Conservation (phyloP, 2,329 filamentous ascomycete species). For the Phialophora chinensis region DNA sequence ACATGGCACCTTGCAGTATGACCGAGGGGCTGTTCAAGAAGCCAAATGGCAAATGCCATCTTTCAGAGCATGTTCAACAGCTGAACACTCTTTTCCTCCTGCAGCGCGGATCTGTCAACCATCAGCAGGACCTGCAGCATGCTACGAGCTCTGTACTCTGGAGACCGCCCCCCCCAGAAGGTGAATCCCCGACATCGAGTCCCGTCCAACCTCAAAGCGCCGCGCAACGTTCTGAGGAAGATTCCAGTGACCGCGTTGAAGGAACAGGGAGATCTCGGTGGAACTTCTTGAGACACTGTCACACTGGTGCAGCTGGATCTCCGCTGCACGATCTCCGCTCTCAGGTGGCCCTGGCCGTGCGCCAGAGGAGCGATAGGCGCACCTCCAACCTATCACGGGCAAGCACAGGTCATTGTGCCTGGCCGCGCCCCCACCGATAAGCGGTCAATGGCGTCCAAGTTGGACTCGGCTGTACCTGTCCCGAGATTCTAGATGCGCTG, state of each 20-base stretch:
- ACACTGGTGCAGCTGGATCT: slow-evolving; percentile 15
- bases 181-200: neutral
- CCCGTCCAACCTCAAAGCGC: neutral
- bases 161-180: neutral
- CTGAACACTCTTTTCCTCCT: slow-evolving; percentile 1
- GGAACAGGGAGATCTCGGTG: slow-evolving; percentile 13
- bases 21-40: neutral
- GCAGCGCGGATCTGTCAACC: neutral
- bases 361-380: neutral
- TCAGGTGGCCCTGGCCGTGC: neutral
- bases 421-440: neutral
- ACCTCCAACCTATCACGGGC: slow-evolving; percentile 5
- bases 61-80: slow-evolving; percentile 2
- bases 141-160: neutral
- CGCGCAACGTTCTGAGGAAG: neutral
- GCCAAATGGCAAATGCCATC: neutral
- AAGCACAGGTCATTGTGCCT: neutral
- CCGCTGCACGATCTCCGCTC: slow-evolving; percentile 16
- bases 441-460: neutral
- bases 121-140: neutral
- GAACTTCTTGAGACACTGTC: slow-evolving; percentile 20
- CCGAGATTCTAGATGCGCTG: neutral
- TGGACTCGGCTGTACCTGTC: slow-evolving; percentile 7
- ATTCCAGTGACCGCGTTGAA: neutral
- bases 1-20: slow-evolving; percentile 12